Conservation (phyloP, 495 filamentous ascomycete genomes). For the Thermochaetoides thermophila region DNA sequence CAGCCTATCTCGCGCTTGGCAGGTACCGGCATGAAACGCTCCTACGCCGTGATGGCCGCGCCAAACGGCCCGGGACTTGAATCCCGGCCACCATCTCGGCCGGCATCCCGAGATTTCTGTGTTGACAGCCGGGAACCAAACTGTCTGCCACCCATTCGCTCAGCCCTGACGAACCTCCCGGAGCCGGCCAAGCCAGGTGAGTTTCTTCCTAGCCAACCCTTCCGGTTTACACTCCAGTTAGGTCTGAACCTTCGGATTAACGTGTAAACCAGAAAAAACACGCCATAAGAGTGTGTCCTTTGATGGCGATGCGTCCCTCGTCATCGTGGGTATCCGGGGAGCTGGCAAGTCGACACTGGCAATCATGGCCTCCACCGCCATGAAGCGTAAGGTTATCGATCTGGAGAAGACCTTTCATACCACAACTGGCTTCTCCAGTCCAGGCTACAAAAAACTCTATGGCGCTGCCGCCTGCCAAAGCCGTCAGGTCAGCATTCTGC, state of each 20-base stretch:
- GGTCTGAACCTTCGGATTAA: too few relatives aligned
- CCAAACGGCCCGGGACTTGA: background rate
- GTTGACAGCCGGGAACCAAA: slow-evolving; percentile 1
- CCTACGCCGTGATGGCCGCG: slow-evolving; percentile 11
- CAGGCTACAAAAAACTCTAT: slow-evolving; percentile 41
- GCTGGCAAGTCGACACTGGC: slow-evolving; percentile 58
- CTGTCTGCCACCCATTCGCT: background rate
- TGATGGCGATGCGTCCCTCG: slow-evolving; percentile 44
- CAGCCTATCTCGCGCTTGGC: too few relatives aligned
- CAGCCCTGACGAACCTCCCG: background rate
- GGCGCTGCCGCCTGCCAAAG: slow-evolving; percentile 39
- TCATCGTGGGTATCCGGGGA: slow-evolving; percentile 54
- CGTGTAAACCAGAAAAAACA: too few relatives aligned
- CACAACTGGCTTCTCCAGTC: slow-evolving; percentile 41
- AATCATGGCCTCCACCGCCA: slow-evolving; percentile 49
- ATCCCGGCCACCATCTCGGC: slow-evolving; percentile 1
- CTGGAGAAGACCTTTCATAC: slow-evolving; percentile 47
- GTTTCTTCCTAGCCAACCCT: too few relatives aligned
- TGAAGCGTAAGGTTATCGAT: slow-evolving; percentile 48
- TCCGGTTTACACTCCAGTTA: too few relatives aligned
- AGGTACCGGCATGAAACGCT: slow-evolving; percentile 13
- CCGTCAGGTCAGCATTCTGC: slow-evolving; percentile 41
- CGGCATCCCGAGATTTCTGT: too few relatives aligned
- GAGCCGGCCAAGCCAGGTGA: slow-evolving; percentile 2
- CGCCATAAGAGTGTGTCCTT: too few relatives aligned